Evolutionary conservation across 1,139 yeast species (phyloP).

Genomic region (Blastobotrys elegans): DNA sequence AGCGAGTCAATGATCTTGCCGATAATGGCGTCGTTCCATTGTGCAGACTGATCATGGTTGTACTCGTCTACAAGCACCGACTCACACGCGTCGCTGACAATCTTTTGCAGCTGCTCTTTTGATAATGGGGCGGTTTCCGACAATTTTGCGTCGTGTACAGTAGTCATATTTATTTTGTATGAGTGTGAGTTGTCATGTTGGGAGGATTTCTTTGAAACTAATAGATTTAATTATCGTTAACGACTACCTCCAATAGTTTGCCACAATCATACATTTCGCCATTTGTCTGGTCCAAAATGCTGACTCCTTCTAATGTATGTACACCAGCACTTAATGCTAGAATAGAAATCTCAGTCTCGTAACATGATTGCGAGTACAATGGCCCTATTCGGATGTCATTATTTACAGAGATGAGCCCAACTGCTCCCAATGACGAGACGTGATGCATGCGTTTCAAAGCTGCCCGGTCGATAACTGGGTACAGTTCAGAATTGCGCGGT

Average conservation of each 20-base stretch:
- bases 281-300: conserved; percentile 54
- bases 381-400: conserved; percentile 65
- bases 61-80: conserved; percentile 13
- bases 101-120: conserved; percentile 12
- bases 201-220: not conserved
- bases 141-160: conserved; percentile 8
- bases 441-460: conserved; percentile 36
- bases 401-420: conserved; percentile 50
- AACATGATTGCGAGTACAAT: conserved; percentile 56
- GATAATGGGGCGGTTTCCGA: conserved; percentile 15
- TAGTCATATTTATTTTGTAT: conserved; percentile 7
- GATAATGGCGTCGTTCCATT: conserved; percentile 22
- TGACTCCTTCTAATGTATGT: conserved; percentile 59
- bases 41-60: conserved; percentile 17
- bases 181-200: not conserved
- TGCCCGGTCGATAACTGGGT: conserved; percentile 20
- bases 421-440: conserved; percentile 31
- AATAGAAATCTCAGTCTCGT: conserved; percentile 57
- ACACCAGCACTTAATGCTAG: conserved; percentile 64
- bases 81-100: conserved; percentile 15
- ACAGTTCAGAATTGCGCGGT: conserved; percentile 12
- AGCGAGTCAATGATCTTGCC: conserved; percentile 23
- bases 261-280: conserved; percentile 76
- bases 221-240: conserved; percentile 31
- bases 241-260: conserved; percentile 63